phyloP scores from a whole-genome alignment of 495 filamentous ascomycete genomes.

The Parathielavia appendiculata region DNA sequence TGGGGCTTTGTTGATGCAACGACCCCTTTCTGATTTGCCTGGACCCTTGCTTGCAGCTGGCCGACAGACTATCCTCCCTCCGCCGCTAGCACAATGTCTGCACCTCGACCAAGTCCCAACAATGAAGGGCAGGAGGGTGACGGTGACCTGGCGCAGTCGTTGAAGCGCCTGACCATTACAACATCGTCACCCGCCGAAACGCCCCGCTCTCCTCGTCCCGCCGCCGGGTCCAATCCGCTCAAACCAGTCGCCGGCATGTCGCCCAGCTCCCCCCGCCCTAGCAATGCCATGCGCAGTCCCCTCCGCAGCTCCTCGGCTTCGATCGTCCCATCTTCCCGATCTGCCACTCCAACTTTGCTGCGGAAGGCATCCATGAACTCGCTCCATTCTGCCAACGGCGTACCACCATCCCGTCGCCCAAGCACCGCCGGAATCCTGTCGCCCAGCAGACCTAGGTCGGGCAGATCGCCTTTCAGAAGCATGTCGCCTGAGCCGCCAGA shows the following conservation, averaged over 20 bases:
- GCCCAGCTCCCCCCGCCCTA: constrained; percentile 35
- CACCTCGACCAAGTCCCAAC: constrained; percentile 14
- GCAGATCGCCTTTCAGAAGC: constrained; percentile 34
- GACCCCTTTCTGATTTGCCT: neutral
- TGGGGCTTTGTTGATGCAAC: no score
- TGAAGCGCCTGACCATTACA: constrained; percentile 40
- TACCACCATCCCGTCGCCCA: constrained; percentile 44
- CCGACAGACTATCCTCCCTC: constrained; percentile 8
- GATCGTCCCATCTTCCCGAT: constrained; percentile 39
- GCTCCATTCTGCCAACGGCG: constrained; percentile 42
- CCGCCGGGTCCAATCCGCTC: constrained; percentile 20
- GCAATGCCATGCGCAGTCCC: constrained; percentile 44
- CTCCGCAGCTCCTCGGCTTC: constrained; percentile 43
- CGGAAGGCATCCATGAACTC: constrained; percentile 54
- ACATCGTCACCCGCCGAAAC: constrained; percentile 28
- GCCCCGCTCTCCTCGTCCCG: constrained; percentile 24
- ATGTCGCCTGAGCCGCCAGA: constrained; percentile 39
- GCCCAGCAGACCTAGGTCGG: constrained; percentile 26
- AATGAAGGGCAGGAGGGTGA: constrained; percentile 19
- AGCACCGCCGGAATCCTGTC: constrained; percentile 48
- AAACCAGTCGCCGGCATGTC: constrained; percentile 26
- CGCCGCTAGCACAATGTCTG: constrained; percentile 10
- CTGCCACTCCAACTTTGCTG: constrained; percentile 44
- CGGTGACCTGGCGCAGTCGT: constrained; percentile 36
- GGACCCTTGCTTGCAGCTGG: constrained; percentile 4